Evolutionary conservation across 345 rosid genomes (phyloP).

Genomic region (Mallotus nudiflorus): DNA sequence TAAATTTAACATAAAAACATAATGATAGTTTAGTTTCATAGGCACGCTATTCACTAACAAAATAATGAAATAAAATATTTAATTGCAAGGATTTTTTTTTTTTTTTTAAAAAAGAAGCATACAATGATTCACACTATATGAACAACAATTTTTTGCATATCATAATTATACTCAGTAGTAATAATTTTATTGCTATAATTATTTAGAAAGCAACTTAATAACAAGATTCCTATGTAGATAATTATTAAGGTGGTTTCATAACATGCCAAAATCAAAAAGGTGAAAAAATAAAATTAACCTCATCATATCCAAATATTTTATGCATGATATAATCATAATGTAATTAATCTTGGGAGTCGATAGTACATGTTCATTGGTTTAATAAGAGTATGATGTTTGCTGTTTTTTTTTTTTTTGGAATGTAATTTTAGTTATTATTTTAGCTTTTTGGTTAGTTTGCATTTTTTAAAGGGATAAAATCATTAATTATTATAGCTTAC

Average conservation of each 20-base stretch:
- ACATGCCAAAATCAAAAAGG: background rate
- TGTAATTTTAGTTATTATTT: no score
- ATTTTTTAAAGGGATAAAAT: no score
- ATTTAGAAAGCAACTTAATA: conserved; percentile 6
- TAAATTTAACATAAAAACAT: no score
- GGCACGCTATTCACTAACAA: no score
- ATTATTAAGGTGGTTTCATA: conserved; percentile 13
- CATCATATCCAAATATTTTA: no score
- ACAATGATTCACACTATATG: background rate
- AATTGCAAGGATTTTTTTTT: no score
- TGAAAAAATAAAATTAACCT: background rate
- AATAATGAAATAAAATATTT: no score
- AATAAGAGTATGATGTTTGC: no score
- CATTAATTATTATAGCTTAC: no score
- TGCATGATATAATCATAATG: background rate
- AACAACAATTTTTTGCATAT: background rate
- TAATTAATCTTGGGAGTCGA: background rate
- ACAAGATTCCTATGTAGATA: background rate
- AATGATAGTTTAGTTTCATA: background rate
- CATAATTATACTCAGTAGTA: background rate
- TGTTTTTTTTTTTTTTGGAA: no score
- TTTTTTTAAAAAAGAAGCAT: background rate
- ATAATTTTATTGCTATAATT: background rate
- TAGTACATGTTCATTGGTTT: no score
- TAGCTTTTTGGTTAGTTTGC: no score